Base-by-base conservation (phyloP, 2,329 filamentous ascomycete species). In the Talaromyces sp. region DNA sequence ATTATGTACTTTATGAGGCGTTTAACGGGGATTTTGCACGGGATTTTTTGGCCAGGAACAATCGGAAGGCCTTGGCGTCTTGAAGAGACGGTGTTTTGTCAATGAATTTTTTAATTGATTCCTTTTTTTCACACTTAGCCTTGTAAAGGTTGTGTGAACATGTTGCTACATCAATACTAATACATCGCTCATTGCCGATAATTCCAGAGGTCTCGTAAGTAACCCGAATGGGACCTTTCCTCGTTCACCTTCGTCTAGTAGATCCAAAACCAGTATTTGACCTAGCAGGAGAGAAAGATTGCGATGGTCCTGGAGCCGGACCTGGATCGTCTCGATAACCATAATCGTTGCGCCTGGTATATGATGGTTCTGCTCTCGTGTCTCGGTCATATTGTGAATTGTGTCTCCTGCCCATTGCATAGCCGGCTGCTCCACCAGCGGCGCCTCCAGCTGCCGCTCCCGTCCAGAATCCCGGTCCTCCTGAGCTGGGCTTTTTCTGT, bases 391-490 rank as follows among this genome's bases (percentile, higher is more conserved):
- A 10, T 52, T 19, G 61, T 57, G 10, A 27, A 31, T 57, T 47
- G 8, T 31, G 50, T 39, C 59, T 43, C 33, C 60, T 52, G 31
- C 64, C 64, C 64, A 39, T 68, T 47, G 58, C 56, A 52, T 61
- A 67, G 47, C 41, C 62, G 66, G 63, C 63, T 67, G 60, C 64
- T 27, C 82, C 82, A 11, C 79, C 80, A 33, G 78, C 76, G 17
- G 77, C 75, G 9, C 73, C 76, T 61, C 81, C 81, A 54, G 78
- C 73, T 47, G 78, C 67, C 11, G 77, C 77, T 25, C 81, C 81
- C 25, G 79, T 76, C 81, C 80, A 82, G 64, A 83, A 82, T 1
- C 81, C 81, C 1, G 81, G 81, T 61, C 73, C 75, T 62, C 73
- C 75, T 80, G 80, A 83, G 17, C 10, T 66, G 19, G 64, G 62